Conservation (phyloP, 2,329 filamentous ascomycete genomes). For the Neopestalotiopsis sp. region DNA sequence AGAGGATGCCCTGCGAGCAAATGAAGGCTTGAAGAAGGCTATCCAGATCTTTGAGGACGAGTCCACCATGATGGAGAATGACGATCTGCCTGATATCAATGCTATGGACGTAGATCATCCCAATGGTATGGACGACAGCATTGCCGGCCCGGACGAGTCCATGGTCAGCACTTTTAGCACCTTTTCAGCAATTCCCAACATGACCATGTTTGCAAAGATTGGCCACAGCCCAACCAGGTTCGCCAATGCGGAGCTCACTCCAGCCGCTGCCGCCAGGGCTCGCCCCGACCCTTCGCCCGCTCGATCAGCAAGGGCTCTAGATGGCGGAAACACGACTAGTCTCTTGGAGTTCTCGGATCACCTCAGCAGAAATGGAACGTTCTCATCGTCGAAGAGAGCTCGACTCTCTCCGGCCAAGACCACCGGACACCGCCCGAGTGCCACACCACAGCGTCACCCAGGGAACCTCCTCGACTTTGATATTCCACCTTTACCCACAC, state of each 20-base stretch:
- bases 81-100: slow-evolving; percentile 35
- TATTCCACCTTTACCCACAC: slow-evolving; percentile 90
- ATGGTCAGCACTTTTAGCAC: slow-evolving; percentile 84
- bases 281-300: slow-evolving; percentile 40
- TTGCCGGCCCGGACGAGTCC: slow-evolving; percentile 69
- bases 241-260: slow-evolving; percentile 42
- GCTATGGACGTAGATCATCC: slow-evolving; percentile 35
- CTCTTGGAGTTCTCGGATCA: slow-evolving; percentile 90
- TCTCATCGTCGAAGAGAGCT: slow-evolving; percentile 44
- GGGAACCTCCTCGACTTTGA: slow-evolving; percentile 86
- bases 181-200: slow-evolving; percentile 87
- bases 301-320: slow-evolving; percentile 46
- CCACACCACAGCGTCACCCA: slow-evolving; percentile 59
- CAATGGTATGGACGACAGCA: slow-evolving; percentile 35
- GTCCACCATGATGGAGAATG: slow-evolving; percentile 38
- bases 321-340: slow-evolving; percentile 63
- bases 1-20: slow-evolving; percentile 59
- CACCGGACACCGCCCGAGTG: slow-evolving; percentile 29
- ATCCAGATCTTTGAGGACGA: slow-evolving; percentile 68
- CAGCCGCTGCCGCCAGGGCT: slow-evolving; percentile 42
- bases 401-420: slow-evolving; percentile 52
- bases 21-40: slow-evolving; percentile 60
- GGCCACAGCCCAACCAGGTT: slow-evolving; percentile 67
- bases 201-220: slow-evolving; percentile 81
- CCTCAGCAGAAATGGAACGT: slow-evolving; percentile 39